Percentiles rank a stretch among this genome's conserved stretches.
phyloP scores from a whole-genome alignment of 2,329 filamentous ascomycete species.

The Apiospora koreana region DNA sequence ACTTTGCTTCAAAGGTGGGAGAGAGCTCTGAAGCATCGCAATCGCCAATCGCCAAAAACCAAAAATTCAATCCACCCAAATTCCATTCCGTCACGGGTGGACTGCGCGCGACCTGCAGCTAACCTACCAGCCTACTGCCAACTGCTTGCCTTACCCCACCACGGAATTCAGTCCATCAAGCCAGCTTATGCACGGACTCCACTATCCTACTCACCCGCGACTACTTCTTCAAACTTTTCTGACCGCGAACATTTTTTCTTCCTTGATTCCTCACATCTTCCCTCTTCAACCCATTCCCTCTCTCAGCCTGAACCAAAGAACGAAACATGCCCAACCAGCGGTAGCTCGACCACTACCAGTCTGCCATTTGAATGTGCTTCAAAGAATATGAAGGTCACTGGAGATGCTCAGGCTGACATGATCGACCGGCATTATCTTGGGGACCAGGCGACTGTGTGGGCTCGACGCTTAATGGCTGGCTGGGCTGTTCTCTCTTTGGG shows the following conservation, averaged over 20 bases:
- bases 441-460: neutral
- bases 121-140: neutral
- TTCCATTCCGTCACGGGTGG: constrained; percentile 7
- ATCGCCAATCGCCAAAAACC: neutral
- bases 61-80: constrained; percentile 11
- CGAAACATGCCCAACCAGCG: neutral
- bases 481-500: neutral
- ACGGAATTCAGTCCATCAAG: constrained; percentile 1
- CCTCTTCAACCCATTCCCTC: constrained; percentile 2
- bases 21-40: neutral
- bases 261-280: neutral
- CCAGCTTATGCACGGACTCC: constrained; percentile 17
- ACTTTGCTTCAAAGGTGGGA: neutral
- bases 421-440: neutral
- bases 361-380: constrained; percentile 8
- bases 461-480: neutral
- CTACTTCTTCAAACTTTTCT: constrained; percentile 14
- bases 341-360: neutral
- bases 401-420: constrained; percentile 8
- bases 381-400: constrained; percentile 5
- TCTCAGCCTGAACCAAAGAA: neutral
- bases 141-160: constrained; percentile 5
- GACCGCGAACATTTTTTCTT: constrained; percentile 1
- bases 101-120: neutral
- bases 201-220: neutral